Percentiles rank a stretch among this genome's conserved stretches.
These are phyloP conservation scores for Colletotrichum echinochloae DNA, from an alignment of 2,329 filamentous ascomycete species.

Conservation along the genomic window DNA sequence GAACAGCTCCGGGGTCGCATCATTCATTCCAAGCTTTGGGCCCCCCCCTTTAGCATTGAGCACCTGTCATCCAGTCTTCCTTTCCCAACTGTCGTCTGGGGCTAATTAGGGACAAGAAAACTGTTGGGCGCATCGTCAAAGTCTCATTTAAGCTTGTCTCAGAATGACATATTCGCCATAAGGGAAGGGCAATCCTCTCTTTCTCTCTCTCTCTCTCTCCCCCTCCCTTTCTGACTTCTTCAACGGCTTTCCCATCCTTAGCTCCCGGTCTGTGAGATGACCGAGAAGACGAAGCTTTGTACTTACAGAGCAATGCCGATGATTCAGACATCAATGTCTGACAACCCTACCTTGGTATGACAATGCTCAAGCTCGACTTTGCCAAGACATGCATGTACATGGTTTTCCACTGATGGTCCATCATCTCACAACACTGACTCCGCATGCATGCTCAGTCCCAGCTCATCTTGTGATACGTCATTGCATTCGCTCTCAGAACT, in stretches of 20 bases:
- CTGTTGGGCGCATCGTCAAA: constrained; percentile 16
- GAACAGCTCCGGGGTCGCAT: not conserved
- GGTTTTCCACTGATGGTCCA: not conserved
- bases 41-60: not conserved
- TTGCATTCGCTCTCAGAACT: not conserved
- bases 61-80: constrained; percentile 32
- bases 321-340: not conserved
- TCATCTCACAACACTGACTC: not conserved
- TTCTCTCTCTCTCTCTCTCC: too few species aligned
- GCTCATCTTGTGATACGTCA: not conserved
- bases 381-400: not conserved
- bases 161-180: not conserved
- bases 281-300: too few species aligned
- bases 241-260: not conserved
- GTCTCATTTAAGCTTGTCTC: constrained; percentile 26
- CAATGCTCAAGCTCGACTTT: not conserved
- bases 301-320: not conserved
- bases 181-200: not conserved
- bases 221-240: not conserved
- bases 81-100: not conserved
- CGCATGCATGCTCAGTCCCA: not conserved
- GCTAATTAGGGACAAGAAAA: not conserved
- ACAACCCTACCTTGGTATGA: not conserved
- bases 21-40: constrained; percentile 5
- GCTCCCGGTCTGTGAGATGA: not conserved